Evolutionary conservation across 768 basidiomycete species (phyloP).

Genomic region (Lyophyllum semitale): DNA sequence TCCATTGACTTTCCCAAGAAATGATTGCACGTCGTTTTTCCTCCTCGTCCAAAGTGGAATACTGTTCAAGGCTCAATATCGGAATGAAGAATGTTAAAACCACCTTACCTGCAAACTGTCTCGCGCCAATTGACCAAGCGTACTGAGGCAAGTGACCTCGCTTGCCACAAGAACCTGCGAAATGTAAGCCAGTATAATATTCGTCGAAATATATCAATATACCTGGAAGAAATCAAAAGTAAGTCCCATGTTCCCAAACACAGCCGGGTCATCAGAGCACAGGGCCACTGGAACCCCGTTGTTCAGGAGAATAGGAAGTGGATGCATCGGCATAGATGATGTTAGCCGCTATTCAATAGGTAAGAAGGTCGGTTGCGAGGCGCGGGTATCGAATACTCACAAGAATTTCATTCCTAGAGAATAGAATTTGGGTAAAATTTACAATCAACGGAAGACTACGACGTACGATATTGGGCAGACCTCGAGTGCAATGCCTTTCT

Average conservation of each 20-base stretch:
- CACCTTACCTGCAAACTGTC: slow-evolving; percentile 60
- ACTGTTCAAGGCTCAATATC: slow-evolving; percentile 30
- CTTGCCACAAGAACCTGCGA: slow-evolving; percentile 64
- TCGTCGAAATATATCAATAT: not conserved
- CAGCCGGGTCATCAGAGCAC: slow-evolving; percentile 74
- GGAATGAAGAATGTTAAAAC: not conserved
- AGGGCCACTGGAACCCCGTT: slow-evolving; percentile 73
- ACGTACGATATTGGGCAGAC: slow-evolving; percentile 82
- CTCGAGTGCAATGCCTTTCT: slow-evolving; percentile 66
- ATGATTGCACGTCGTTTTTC: slow-evolving; percentile 47
- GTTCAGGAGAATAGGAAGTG: slow-evolving; percentile 70
- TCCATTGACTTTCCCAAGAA: slow-evolving; percentile 18
- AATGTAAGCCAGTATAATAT: not conserved
- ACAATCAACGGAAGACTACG: not conserved
- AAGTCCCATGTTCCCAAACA: slow-evolving; percentile 78
- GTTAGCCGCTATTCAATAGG: slow-evolving; percentile 56
- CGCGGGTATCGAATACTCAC: slow-evolving; percentile 32
- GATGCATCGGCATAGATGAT: slow-evolving; percentile 81
- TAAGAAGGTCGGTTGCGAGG: not conserved
- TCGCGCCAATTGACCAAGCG: slow-evolving; percentile 61
- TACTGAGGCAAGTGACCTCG: slow-evolving; percentile 64
- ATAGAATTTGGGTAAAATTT: not conserved
- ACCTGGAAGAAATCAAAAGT: slow-evolving; percentile 82
- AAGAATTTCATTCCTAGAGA: slow-evolving; percentile 68
- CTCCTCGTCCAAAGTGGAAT: slow-evolving; percentile 48